phyloP scores from a whole-genome alignment of 805 yeast species.

The Cyberlindnera americana region DNA sequence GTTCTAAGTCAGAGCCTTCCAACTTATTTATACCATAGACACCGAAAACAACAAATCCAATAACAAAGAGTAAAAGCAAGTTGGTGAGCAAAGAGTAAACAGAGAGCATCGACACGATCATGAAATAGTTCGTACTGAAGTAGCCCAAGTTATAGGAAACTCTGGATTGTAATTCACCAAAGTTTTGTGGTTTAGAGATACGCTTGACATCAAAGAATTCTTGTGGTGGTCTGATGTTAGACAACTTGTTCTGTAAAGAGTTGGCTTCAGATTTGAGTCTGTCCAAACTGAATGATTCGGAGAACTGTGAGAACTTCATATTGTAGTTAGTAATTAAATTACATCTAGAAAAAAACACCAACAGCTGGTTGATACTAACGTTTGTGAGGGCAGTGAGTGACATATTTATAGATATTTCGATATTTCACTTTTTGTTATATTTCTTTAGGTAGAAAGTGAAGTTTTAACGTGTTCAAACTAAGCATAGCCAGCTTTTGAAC shows the following conservation, averaged over 20 bases:
- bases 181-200: slow-evolving; percentile 84
- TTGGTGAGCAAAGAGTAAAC: slow-evolving; percentile 88
- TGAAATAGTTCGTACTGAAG: slow-evolving; percentile 81
- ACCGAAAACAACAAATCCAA: slow-evolving; percentile 70
- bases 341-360: no score
- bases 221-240: slow-evolving; percentile 81
- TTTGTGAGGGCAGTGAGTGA: slow-evolving; percentile 9
- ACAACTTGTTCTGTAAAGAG: slow-evolving; percentile 56
- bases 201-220: slow-evolving; percentile 92
- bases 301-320: slow-evolving; percentile 40
- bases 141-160: slow-evolving; percentile 82
- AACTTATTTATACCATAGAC: slow-evolving; percentile 73
- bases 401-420: not conserved
- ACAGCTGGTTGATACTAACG: slow-evolving; percentile 1
- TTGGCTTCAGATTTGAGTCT: slow-evolving; percentile 45
- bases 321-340: no score
- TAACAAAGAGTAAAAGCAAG: slow-evolving; percentile 76
- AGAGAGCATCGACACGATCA: slow-evolving; percentile 67
- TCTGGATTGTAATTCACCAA: slow-evolving; percentile 85
- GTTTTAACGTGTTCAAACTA: slow-evolving; percentile 2
- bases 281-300: slow-evolving; percentile 49
- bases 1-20: slow-evolving; percentile 76
- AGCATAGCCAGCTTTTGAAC: no score
- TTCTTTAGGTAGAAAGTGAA: no score
- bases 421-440: not conserved